phyloP scores from a whole-genome alignment of 164 flowering plant genomes.

The Malania oleifera region DNA sequence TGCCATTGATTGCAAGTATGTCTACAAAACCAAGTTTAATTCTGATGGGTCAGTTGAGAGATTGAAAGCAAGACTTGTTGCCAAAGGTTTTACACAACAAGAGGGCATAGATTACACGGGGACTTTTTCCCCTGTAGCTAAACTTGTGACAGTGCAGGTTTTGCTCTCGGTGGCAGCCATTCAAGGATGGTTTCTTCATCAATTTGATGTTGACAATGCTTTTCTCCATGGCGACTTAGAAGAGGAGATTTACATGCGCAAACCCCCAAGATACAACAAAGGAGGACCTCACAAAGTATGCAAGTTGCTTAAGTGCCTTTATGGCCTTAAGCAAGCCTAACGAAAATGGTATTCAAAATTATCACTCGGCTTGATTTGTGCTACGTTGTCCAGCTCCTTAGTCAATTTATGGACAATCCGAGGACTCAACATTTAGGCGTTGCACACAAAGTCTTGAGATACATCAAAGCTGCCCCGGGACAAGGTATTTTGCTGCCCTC shows the following conservation, averaged over 20 bases:
- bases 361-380: too few species aligned
- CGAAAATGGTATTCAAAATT: too few species aligned
- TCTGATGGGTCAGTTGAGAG: neutral
- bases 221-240: slow-evolving; percentile 5
- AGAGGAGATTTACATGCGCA: neutral
- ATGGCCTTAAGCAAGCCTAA: too few species aligned
- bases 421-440: too few species aligned
- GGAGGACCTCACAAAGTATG: neutral
- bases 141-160: neutral
- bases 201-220: neutral
- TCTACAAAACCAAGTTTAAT: slow-evolving; percentile 1
- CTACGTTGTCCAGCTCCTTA: too few species aligned
- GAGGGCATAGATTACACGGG: neutral
- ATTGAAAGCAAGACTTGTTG: slow-evolving; percentile 3
- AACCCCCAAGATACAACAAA: neutral
- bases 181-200: neutral
- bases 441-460: too few species aligned
- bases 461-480: too few species aligned
- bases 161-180: neutral
- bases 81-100: neutral
- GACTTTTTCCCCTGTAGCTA: slow-evolving; percentile 2
- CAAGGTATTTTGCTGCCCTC: too few species aligned
- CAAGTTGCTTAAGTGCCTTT: neutral
- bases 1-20: neutral
- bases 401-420: too few species aligned